Base-by-base conservation (phyloP, 164 flowering plant genomes). In the Piper betle region DNA sequence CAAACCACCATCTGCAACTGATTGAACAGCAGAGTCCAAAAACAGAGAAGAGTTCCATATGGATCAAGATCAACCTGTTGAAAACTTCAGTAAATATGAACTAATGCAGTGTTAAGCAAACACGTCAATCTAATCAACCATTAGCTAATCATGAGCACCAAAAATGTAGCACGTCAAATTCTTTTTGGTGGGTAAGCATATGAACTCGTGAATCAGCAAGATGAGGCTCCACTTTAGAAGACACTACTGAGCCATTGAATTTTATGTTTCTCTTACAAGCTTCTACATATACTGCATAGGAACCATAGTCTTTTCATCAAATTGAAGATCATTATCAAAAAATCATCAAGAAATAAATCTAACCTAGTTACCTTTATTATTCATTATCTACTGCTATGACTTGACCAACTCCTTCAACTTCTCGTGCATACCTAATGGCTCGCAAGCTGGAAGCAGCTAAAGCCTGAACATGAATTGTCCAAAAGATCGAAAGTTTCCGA, bases 21-120 rank as follows among this genome's bases (percentile, higher is more conserved):
- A 25, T 25, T 25, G 33, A 25, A 25, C 33, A 16, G 99, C 99
- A 46, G 96, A 91, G 69, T 94, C 97, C 83, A 94, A 77, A 74
- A 94, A 91, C n/a, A 85, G 74, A 63, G 99, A 25, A 25, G 99
- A 53, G 99, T 82, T 63, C 99, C 99, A 77, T 94, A 94, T 60
- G 99, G 97, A 77, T 94, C 99, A 66, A 91, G 93, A 85, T 94
- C 99, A 76, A 94, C 99, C 99, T 94, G 83, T 66, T 75, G 41
- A 16, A 18, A 62, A 61, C 16, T 46, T 52, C 41, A 37, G 52
- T 7, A 3, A 57, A 6, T 33, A 0, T 57, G 3, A 37, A 6
- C 59, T 13, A 2, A 39, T 25, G 9, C 6, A 11, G 11, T 60
- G 3, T 10, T 46, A 37, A 60, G 33, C 10, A 11, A 42, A 33